Conservation (phyloP, 331 rosid genomes). For the Telfairia occidentalis region DNA sequence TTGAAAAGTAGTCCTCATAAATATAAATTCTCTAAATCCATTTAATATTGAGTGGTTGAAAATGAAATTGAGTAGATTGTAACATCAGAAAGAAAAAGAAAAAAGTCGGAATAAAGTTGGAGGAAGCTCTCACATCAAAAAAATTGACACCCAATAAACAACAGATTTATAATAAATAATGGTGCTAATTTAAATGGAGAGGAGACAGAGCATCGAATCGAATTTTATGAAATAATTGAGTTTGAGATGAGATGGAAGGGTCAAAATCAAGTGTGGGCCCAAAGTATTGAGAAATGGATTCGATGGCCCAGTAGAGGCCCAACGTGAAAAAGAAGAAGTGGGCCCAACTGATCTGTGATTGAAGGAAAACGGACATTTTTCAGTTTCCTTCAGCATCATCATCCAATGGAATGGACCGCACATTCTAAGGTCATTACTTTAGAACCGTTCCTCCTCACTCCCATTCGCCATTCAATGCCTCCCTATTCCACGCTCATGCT, state of each 20-base stretch:
- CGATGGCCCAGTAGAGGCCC: neutral
- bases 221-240: neutral
- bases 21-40: too few species aligned
- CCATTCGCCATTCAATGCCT: neutral
- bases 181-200: too few species aligned
- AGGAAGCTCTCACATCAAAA: too few species aligned
- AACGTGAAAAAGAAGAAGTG: neutral
- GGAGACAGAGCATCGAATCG: neutral
- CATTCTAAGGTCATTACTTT: neutral
- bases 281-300: neutral
- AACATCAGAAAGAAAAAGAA: too few species aligned
- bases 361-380: neutral
- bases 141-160: too few species aligned
- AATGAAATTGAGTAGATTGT: too few species aligned
- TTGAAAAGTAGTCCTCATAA: too few species aligned
- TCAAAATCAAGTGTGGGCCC: neutral
- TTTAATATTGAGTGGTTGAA: too few species aligned
- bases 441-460: neutral
- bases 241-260: neutral
- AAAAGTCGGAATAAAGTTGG: too few species aligned
- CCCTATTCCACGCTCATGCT: neutral
- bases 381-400: neutral
- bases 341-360: neutral
- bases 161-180: too few species aligned
- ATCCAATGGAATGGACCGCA: neutral